Percentiles rank a stretch among this genome's conserved stretches.
These are phyloP conservation scores for Epichloe festucae DNA, from an alignment of 2,329 filamentous ascomycete genomes.

Conservation along the genomic window DNA sequence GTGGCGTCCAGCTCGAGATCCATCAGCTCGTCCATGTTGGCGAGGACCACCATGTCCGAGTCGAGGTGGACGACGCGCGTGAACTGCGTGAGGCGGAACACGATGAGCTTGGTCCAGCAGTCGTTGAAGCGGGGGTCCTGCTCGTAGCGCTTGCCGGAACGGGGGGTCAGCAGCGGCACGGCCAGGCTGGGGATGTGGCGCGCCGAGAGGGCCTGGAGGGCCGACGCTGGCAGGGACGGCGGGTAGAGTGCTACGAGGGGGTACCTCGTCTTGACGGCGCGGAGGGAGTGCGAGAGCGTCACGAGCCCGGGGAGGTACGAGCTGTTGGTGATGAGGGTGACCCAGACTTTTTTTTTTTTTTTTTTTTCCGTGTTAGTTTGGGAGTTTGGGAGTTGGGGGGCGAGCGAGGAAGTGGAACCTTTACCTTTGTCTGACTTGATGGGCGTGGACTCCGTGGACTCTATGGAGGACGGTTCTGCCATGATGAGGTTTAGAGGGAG, in stretches of 20 bases:
- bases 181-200: conserved; percentile 57
- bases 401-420: background rate
- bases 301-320: conserved; percentile 72
- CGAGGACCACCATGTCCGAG: conserved; percentile 71
- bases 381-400: background rate
- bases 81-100: conserved; percentile 67
- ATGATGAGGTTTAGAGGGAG: background rate
- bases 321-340: conserved; percentile 73
- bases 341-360: conserved; percentile 55
- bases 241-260: conserved; percentile 77
- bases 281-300: conserved; percentile 67
- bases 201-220: conserved; percentile 53
- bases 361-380: background rate
- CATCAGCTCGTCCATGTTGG: conserved; percentile 91
- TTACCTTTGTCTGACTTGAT: conserved; percentile 3
- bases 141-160: conserved; percentile 50
- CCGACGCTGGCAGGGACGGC: conserved; percentile 55
- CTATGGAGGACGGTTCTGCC: background rate
- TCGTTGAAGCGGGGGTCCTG: conserved; percentile 79
- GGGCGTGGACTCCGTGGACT: background rate
- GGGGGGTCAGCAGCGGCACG: conserved; percentile 66
- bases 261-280: conserved; percentile 51
- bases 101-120: conserved; percentile 77
- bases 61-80: conserved; percentile 72
- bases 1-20: conserved; percentile 52